Evolutionary conservation across 2,329 filamentous ascomycete genomes (phyloP), one percentile per base, ranked within the genome.

Genomic region (Aspergillus pseudoterreus): DNA sequence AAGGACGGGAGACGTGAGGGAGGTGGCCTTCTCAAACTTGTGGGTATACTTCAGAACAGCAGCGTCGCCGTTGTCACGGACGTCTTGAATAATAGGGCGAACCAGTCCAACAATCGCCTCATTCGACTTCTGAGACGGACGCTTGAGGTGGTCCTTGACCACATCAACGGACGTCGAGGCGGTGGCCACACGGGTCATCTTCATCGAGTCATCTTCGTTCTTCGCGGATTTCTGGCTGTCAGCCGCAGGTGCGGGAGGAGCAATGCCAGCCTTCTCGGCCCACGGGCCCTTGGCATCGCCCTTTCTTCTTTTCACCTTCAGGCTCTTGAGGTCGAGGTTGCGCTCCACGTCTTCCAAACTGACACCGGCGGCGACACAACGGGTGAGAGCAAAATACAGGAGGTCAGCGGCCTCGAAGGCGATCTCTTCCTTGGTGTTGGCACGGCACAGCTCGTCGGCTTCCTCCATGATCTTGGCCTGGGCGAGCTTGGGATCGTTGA

Each of bases 401-500:
- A 99, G 76, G 67, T 99, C 94, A 0, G 94, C 94, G 8, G 94
- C 91, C 72, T 99, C 94, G 57, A 95, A 95, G 2, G 94, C 90
- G 56, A 96, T 82, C 12, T 97, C 88, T 56, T 92, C 81, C 54
- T 88, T 87, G 0, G 84, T 86, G 59, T 84, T 85, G 14, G 94
- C 92, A 57, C 94, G 85, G 66, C 92, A 96, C 39, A 99, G 80
- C 75, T 99, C 94, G 65, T 95, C 89, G 0, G 94, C 94, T 71
- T 99, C 94, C 72, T 99, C 94, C 85, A 97, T 95, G 50, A 99
- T 96, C 79, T 99, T 99, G 3, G 94, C 94, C 41, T 89, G 82
- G 49, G 96, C 75, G 50, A 99, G 81, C 70, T 95, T 92, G 61
- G 90, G 83, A 57, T 99, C 94, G 15, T 87, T 92, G 78, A 97